A percentile compares a stretch with the other conserved stretches of the same genome.
Conservation (phyloP, 768 basidiomycete genomes). For the Pholiota microspora region DNA sequence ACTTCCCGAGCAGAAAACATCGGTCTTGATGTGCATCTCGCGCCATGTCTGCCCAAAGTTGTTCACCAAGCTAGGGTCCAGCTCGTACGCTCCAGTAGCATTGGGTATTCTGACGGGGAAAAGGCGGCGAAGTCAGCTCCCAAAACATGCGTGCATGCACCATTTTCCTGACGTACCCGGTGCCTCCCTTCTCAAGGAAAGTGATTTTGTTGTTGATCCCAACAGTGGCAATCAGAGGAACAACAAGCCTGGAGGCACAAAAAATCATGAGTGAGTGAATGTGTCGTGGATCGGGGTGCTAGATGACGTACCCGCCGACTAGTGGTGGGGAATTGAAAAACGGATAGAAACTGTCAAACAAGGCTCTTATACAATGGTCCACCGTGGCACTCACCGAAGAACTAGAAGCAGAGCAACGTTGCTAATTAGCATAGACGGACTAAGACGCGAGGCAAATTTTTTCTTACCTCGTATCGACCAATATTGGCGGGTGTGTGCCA, state of each 20-base stretch:
- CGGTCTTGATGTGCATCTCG: constrained; percentile 70
- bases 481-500: constrained; percentile 68
- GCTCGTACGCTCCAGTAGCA: constrained; percentile 76
- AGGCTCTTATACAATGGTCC: not conserved
- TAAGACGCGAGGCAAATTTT: not conserved
- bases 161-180: constrained; percentile 36
- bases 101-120: constrained; percentile 42
- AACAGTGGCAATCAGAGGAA: constrained; percentile 72
- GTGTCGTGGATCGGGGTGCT: not conserved
- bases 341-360: constrained; percentile 15
- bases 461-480: constrained; percentile 66
- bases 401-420: constrained; percentile 26
- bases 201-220: constrained; percentile 82
- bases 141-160: not conserved
- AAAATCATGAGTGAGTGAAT: constrained; percentile 8
- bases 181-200: constrained; percentile 75
- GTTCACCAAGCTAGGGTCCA: constrained; percentile 58
- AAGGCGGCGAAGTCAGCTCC: not conserved
- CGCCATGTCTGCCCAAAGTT: constrained; percentile 63
- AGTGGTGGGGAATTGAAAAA: not conserved
- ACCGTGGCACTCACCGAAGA: constrained; percentile 37
- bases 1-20: constrained; percentile 78
- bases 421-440: not conserved
- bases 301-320: constrained; percentile 46
- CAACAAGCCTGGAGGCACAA: constrained; percentile 48